Percentiles rank a stretch among this genome's conserved stretches.
Evolutionary conservation across 1,284 basidiomycete genomes (phyloP).

Genomic region (Cutaneotrichosporon mucoides): DNA sequence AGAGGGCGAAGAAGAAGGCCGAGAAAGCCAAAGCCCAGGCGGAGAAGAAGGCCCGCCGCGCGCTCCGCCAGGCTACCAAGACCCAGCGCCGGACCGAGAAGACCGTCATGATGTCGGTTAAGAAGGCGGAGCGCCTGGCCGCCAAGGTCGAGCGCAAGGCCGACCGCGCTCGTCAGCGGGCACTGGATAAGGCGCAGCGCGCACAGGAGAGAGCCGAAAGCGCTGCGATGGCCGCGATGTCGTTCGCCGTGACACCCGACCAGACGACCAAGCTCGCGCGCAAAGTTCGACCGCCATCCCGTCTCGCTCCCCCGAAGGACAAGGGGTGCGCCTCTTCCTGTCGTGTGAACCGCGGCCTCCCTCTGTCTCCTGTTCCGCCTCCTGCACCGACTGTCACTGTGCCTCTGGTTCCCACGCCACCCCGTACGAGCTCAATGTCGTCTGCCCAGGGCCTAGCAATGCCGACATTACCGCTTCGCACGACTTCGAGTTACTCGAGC

Average conservation of each 20-base stretch:
- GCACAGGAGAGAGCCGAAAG: slow-evolving; percentile 2
- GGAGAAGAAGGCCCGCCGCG: slow-evolving; percentile 11
- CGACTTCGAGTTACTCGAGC: no score
- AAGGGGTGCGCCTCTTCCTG: no score
- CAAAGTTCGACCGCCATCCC: neutral
- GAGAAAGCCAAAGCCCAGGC: slow-evolving; percentile 8
- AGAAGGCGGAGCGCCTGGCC: slow-evolving; percentile 1
- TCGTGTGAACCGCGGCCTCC: no score
- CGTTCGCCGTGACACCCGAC: neutral
- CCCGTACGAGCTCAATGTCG: no score
- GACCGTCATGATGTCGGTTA: neutral
- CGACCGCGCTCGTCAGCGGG: neutral
- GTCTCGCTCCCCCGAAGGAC: neutral
- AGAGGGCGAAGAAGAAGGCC: neutral
- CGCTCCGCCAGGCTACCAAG: slow-evolving; percentile 4
- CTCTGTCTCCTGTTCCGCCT: no score
- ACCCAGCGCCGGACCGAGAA: slow-evolving; percentile 1
- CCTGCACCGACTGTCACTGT: no score
- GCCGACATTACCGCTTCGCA: no score
- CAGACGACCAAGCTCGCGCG: neutral
- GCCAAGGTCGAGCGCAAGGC: slow-evolving; percentile 1
- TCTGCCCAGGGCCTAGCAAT: no score
- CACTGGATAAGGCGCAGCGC: slow-evolving; percentile 4
- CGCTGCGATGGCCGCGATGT: neutral
- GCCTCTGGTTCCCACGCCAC: no score